Conservation (phyloP, 2,329 filamentous ascomycete species). For the Ascocoryne sarcoides region DNA sequence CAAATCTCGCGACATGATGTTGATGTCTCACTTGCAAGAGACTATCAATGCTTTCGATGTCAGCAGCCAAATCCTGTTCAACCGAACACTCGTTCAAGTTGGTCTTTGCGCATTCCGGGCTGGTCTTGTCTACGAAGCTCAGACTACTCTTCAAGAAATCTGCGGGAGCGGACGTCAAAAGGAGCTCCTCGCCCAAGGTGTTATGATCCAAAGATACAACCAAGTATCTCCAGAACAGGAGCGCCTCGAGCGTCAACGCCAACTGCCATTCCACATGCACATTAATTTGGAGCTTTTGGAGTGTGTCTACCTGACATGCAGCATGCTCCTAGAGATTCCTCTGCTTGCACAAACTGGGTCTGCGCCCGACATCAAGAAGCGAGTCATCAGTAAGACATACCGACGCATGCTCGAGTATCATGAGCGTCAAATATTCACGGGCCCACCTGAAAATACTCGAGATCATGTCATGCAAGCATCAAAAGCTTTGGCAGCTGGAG, state of each 20-base stretch:
- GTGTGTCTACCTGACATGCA: constrained; percentile 97
- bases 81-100: constrained; percentile 94
- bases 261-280: constrained; percentile 99
- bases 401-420: constrained; percentile 99
- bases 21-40: constrained; percentile 98
- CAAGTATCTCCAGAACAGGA: constrained; percentile 97
- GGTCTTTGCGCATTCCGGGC: constrained; percentile 97
- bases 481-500: constrained; percentile 89
- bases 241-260: constrained; percentile 90
- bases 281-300: constrained; percentile 98
- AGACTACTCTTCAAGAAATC: constrained; percentile 96
- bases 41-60: constrained; percentile 96
- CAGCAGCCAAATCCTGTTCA: constrained; percentile 96
- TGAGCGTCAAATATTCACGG: constrained; percentile 98
- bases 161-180: constrained; percentile 96
- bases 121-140: constrained; percentile 92
- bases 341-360: constrained; percentile 94
- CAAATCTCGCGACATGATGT: constrained; percentile 95
- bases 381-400: constrained; percentile 98
- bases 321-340: constrained; percentile 97
- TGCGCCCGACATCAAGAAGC: constrained; percentile 92
- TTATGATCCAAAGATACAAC: constrained; percentile 95
- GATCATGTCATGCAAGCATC: constrained; percentile 99
- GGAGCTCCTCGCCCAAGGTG: constrained; percentile 92
- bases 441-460: constrained; percentile 95